phyloP scores from a whole-genome alignment of 225 moss, liverwort and hornwort species.

The Physcomitrellopsis africana region DNA sequence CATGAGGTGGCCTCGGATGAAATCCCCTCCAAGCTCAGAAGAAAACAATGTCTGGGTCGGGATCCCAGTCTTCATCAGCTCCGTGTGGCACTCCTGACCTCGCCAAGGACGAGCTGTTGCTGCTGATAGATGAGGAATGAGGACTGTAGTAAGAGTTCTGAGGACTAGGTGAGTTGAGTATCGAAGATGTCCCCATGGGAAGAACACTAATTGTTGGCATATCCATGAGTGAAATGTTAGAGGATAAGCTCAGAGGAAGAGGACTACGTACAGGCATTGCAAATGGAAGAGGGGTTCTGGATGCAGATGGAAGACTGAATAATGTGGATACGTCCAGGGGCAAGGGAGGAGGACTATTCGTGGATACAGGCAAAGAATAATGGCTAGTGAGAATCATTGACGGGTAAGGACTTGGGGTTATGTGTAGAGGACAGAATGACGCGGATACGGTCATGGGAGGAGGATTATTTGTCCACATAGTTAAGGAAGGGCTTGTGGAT shows the following conservation, averaged over 20 bases:
- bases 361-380: too few relatives aligned
- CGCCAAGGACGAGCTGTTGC: not conserved
- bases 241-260: not conserved
- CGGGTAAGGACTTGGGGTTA: too few relatives aligned
- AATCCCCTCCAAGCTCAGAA: not conserved
- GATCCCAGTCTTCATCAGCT: conserved; percentile 14
- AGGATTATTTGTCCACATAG: too few relatives aligned
- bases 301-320: not conserved
- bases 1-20: not conserved
- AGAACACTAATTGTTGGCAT: not conserved
- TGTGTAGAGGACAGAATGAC: too few relatives aligned
- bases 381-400: too few relatives aligned
- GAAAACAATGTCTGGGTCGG: conserved; percentile 2
- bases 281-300: not conserved
- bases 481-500: not conserved
- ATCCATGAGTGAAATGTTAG: not conserved
- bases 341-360: too few relatives aligned
- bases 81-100: not conserved
- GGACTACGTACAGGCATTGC: not conserved
- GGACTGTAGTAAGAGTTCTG: not conserved
- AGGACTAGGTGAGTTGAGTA: conserved; percentile 1
- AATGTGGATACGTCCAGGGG: too few relatives aligned
- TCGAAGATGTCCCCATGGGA: not conserved
- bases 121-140: conserved; percentile 13
- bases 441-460: too few relatives aligned